A percentile compares a stretch with the other conserved stretches of the same genome.
phyloP scores from a whole-genome alignment of 2,329 filamentous ascomycete species.

The Phoma sp. region DNA sequence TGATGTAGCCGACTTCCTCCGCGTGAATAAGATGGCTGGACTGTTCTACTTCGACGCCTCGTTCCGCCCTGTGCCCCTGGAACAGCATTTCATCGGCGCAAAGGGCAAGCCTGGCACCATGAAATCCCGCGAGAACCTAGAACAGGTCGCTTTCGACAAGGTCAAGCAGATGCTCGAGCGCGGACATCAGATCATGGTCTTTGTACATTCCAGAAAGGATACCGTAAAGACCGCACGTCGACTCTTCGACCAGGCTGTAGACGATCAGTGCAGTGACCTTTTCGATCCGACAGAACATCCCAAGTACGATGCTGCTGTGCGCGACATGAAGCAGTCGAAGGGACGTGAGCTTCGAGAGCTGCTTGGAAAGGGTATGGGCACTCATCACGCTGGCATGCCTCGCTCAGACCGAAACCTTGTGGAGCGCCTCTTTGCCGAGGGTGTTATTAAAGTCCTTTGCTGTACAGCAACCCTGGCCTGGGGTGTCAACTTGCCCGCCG shows the following conservation, averaged over 20 bases:
- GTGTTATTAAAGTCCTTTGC: constrained; percentile 95
- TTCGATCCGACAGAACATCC: constrained; percentile 84
- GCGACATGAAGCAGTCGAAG: constrained; percentile 84
- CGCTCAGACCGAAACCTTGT: constrained; percentile 94
- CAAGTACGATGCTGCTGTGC: constrained; percentile 77
- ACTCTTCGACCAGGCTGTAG: constrained; percentile 83
- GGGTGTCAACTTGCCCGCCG: constrained; percentile 98
- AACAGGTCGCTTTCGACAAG: constrained; percentile 88
- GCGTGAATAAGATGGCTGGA: constrained; percentile 90
- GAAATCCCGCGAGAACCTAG: constrained; percentile 85
- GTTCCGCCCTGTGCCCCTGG: constrained; percentile 92
- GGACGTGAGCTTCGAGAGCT: constrained; percentile 88
- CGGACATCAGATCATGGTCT: constrained; percentile 99
- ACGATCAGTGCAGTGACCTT: constrained; percentile 78
- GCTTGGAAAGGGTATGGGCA: constrained; percentile 87
- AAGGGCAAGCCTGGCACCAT: constrained; percentile 87
- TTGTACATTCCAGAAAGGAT: constrained; percentile 95
- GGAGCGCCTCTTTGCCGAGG: constrained; percentile 87
- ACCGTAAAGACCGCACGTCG: constrained; percentile 87
- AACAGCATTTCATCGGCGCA: constrained; percentile 96
- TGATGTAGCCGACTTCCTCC: constrained; percentile 95
- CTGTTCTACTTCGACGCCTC: constrained; percentile 97
- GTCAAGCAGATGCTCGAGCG: constrained; percentile 88
- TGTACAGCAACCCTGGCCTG: constrained; percentile 97
- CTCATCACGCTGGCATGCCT: constrained; percentile 97